Evolutionary conservation across 2,329 filamentous ascomycete species (phyloP), one percentile per base, ranked within the genome.

Genomic region (Neopestalotiopsis sp.): DNA sequence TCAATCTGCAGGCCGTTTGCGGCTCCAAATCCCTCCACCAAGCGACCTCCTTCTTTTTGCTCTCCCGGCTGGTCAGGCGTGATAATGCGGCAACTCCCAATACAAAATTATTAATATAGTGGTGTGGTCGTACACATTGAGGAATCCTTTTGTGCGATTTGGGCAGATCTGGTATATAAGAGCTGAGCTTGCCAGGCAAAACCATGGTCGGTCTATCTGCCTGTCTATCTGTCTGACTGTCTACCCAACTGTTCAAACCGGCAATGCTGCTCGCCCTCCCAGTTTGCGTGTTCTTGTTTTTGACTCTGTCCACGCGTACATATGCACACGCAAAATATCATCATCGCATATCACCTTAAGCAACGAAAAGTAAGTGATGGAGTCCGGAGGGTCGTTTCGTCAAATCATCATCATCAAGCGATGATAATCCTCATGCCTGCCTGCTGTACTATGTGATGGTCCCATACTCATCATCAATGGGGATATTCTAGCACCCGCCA

Each of bases 401-500:
- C 17, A n/a, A 52, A 38, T 38, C 34, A 28, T n/a, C 42, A 49
- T n/a, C 45, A 52, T 20, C 45, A 52, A 52, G 45, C 45, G 45
- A 52, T 52, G n/a, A 62, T 40, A 6, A 20, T 14, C n/a, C 58
- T 12, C 34, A 13, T 30, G 17, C 57, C 57, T 59, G 63, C 14
- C 17, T 12, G n/a, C 20, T 28, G 7, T 20, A 9, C 2, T 24
- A 14, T 49, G n/a, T 13, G 14, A 20, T 49, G 42, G 14, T 40
- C 38, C 42, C 20, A 28, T 45, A 40, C 62, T 65, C 62, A 65
- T 65, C 34, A 38, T 28, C 24, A 38, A 38, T 40, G 42, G 62
- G 32, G 62, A 49, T 1, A 7, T 38, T 28, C 13, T 32, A 65
- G 62, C 62, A 34, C 28, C 40, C 14, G 38, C 13, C 38, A 20